These are phyloP conservation scores for Aquilaria malaccensis DNA, from an alignment of 345 rosid genomes.

Conservation along the genomic window DNA sequence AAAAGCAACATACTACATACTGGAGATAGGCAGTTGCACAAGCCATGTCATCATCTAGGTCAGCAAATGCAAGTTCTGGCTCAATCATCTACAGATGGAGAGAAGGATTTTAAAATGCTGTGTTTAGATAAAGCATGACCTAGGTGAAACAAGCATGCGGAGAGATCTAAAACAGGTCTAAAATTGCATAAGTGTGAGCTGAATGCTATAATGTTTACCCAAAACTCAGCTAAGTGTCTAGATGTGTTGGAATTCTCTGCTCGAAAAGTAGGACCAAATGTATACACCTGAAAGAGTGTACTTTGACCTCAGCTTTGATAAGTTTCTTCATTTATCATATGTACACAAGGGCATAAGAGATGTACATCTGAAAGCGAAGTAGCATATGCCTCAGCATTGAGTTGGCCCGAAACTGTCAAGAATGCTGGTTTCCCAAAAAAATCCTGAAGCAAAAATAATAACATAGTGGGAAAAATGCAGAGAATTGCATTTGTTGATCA, in stretches of 20 bases:
- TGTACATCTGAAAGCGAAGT: slow-evolving; percentile 93
- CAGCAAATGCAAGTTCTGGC: slow-evolving; percentile 98
- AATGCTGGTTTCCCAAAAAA: slow-evolving; percentile 97
- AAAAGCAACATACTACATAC: slow-evolving; percentile 94
- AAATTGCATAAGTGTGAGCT: slow-evolving; percentile 1
- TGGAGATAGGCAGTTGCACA: slow-evolving; percentile 99
- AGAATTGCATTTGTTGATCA: too few relatives aligned
- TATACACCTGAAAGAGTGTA: slow-evolving; percentile 55
- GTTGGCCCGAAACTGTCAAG: slow-evolving; percentile 97
- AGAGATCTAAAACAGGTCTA: slow-evolving; percentile 3
- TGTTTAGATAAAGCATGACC: not conserved
- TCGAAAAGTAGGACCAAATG: slow-evolving; percentile 98
- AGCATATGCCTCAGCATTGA: slow-evolving; percentile 95
- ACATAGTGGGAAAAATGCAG: too few relatives aligned
- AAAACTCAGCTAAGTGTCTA: slow-evolving; percentile 94
- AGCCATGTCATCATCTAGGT: slow-evolving; percentile 95
- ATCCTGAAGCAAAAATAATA: slow-evolving; percentile 37
- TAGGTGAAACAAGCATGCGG: slow-evolving; percentile 10
- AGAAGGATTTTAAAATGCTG: slow-evolving; percentile 12
- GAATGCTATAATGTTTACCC: slow-evolving; percentile 43
- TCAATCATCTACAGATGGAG: slow-evolving; percentile 69
- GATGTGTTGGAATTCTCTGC: slow-evolving; percentile 97
- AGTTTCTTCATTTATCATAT: not conserved
- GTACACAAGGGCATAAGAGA: slow-evolving; percentile 11
- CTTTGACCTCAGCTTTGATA: not conserved